Conservation (phyloP, 352 stramenopile species). For the Plasmopara viticola region DNA sequence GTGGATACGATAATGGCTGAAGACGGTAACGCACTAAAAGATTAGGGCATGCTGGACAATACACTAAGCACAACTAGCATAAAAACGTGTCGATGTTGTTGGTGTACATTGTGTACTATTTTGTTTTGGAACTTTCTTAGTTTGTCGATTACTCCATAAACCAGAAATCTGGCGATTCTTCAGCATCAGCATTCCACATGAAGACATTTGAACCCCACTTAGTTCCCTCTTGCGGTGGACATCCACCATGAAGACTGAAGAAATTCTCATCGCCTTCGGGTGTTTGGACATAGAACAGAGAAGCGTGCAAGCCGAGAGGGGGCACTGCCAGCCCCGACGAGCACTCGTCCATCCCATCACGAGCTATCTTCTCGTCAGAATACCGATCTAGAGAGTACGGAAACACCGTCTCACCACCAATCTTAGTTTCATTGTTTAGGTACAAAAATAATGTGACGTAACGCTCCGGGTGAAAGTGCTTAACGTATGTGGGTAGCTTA, state of each 20-base stretch:
- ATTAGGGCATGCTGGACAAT: no score
- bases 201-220: constrained; percentile 84
- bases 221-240: constrained; percentile 67
- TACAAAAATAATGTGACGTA: constrained; percentile 97
- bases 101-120: no score
- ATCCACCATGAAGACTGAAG: constrained; percentile 73
- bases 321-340: no score
- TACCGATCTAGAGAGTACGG: constrained; percentile 72
- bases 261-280: constrained; percentile 60
- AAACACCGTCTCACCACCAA: constrained; percentile 97
- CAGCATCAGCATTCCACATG: constrained; percentile 52
- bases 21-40: no score
- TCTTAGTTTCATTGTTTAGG: constrained; percentile 91
- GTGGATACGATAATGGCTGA: no score
- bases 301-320: constrained; percentile 58
- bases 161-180: not conserved
- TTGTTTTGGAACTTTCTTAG: not conserved
- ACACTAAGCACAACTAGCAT: no score
- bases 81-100: no score
- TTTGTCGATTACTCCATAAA: not conserved
- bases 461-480: constrained; percentile 87
- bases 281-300: constrained; percentile 81
- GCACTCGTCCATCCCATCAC: no score
- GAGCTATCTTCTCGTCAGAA: no score
- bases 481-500: constrained; percentile 50